A percentile compares a stretch with the other conserved stretches of the same genome.
These are phyloP conservation scores for Populus hybrid DNA, from an alignment of 441 rosid genomes.

Conservation along the genomic window DNA sequence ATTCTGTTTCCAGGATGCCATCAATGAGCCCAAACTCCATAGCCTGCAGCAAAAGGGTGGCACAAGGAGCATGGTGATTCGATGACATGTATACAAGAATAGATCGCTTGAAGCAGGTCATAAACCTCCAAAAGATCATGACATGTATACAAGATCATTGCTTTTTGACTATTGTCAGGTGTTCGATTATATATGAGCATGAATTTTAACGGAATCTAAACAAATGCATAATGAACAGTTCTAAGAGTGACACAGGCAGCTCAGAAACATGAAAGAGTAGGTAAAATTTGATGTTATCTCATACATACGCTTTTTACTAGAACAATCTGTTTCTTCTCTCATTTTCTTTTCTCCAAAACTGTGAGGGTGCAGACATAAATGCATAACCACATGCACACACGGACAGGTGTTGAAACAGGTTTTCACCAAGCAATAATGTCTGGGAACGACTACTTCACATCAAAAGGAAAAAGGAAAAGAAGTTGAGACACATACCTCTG, in stretches of 20 bases:
- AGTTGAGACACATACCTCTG: conserved; percentile 60
- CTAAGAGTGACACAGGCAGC: neutral
- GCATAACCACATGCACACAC: neutral
- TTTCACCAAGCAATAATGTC: neutral
- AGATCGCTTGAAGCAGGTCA: neutral
- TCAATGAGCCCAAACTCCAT: conserved; percentile 85
- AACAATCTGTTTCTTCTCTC: neutral
- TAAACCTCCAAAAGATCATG: neutral
- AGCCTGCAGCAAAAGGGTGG: conserved; percentile 46
- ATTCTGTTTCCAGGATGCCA: conserved; percentile 70
- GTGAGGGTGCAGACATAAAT: neutral
- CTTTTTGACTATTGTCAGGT: no score
- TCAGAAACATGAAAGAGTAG: neutral
- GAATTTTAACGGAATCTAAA: neutral
- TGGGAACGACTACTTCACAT: no score
- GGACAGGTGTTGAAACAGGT: neutral
- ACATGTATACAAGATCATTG: neutral
- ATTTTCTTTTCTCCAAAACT: neutral
- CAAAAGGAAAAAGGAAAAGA: neutral
- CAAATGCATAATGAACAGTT: neutral
- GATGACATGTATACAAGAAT: neutral
- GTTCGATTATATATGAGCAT: neutral
- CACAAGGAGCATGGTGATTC: neutral
- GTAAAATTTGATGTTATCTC: no score
- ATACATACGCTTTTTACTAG: neutral